These are phyloP conservation scores for Aspergillus nanangensis DNA, from an alignment of 495 filamentous ascomycete species.

Conservation along the genomic window DNA sequence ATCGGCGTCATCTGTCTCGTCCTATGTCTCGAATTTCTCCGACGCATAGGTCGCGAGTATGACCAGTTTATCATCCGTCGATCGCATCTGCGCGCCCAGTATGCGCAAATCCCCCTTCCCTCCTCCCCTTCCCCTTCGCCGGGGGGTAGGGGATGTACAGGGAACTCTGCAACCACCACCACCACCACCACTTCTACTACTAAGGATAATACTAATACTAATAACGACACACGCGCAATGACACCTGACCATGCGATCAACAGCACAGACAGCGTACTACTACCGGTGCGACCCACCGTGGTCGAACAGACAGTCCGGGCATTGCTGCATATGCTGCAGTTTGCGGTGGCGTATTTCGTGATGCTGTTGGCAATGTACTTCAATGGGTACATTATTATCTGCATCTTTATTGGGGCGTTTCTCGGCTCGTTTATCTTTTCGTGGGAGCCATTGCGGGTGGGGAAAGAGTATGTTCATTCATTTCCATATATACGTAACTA, in stretches of 20 bases:
- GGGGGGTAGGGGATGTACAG: no score
- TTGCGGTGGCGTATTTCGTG: conserved; percentile 66
- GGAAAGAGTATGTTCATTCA: conserved; percentile 11
- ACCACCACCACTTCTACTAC: background rate
- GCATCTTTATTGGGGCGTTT: conserved; percentile 59
- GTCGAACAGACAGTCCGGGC: conserved; percentile 60
- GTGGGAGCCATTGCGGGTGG: conserved; percentile 42
- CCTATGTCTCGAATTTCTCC: conserved; percentile 58
- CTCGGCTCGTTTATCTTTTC: conserved; percentile 55
- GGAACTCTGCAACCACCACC: background rate
- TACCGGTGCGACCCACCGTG: conserved; percentile 41
- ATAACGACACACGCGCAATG: background rate
- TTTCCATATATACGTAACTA: no score
- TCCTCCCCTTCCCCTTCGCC: conserved; percentile 5
- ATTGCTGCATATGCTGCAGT: conserved; percentile 59
- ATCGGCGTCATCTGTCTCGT: conserved; percentile 65
- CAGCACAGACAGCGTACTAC: background rate
- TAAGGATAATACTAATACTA: background rate
- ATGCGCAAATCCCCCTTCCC: no score
- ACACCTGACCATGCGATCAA: no score
- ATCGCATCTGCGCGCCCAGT: conserved; percentile 18
- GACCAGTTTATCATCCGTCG: conserved; percentile 53
- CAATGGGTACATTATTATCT: conserved; percentile 61
- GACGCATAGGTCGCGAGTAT: conserved; percentile 55
- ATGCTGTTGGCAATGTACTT: conserved; percentile 69